Base-by-base conservation (phyloP, 192 early-diverging fungal genomes). In the Cetraspora pellucida region DNA sequence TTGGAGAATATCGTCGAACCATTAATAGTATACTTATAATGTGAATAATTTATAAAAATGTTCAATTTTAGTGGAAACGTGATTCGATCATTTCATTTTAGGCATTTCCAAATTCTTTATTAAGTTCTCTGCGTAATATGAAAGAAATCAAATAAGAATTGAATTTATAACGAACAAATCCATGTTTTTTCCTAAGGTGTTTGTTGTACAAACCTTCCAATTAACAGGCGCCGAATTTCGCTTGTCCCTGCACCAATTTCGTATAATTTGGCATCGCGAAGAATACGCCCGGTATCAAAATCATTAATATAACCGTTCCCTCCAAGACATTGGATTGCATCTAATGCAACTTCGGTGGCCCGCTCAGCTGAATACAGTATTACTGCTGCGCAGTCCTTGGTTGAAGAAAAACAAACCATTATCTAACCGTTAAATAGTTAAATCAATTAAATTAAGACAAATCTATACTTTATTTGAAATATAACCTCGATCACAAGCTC, bases 191-290 rank as follows among this genome's bases (percentile, higher is more conserved):
- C n/a, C n/a, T n/a, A n/a, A 37, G 7, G 37, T 37, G 37, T 37
- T 37, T 37, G 7, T 37, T 37, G 7, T 37, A 50, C 68, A 1
- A 57, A 74, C 72, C 58, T 84, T 46, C 93, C 96, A 82, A 96
- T 98, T 72, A 98, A 84, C 93, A 96, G 94, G 9, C 95, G 86
- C 61, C 95, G 88, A 81, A 95, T 95, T 86, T 98, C 96, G 77
- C 91, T 94, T 27, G 96, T 98, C 37, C 96, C 96, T 19, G 96
- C 96, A 60, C 96, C 96, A 83, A 97, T 97, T 83, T 97, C 96
- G 79, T 98, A 98, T 21, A 98, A 86, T 85, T 96, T 96, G 19
- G 93, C 95, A 79, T 98, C 96, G 44, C 96, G 88, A 59, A 98
- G 80, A 70, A 98, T 86, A 21, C 96, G 90, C 30, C 95, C 94